These are phyloP conservation scores for Vaccinium vitisidaea DNA, from an alignment of 148 eudicot genomes.

Conservation along the genomic window DNA sequence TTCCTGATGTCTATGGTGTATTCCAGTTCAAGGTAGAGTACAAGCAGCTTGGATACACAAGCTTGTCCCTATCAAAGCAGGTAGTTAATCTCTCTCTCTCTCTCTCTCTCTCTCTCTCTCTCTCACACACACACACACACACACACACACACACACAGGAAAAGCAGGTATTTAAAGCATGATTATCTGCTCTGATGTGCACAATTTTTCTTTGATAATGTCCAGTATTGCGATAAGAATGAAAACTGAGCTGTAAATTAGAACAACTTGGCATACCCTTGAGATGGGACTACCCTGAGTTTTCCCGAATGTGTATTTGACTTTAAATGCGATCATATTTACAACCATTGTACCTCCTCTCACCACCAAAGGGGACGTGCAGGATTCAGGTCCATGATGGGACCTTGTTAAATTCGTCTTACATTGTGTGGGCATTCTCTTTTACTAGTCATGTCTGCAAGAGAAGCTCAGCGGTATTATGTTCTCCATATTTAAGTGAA, in stretches of 20 bases:
- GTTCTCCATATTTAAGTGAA: background rate
- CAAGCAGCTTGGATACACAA: slow-evolving; percentile 88
- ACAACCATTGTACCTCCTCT: background rate
- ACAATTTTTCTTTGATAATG: background rate
- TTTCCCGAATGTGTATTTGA: background rate
- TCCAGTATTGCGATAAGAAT: background rate
- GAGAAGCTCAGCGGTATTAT: background rate
- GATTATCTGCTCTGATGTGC: background rate
- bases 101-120: background rate
- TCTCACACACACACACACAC: no score
- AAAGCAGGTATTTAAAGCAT: background rate
- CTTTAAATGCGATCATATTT: background rate
- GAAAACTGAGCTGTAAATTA: background rate
- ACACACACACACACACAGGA: background rate
- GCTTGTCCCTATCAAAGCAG: slow-evolving; percentile 88
- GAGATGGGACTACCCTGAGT: background rate
- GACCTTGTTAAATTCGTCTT: background rate
- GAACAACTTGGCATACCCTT: background rate
- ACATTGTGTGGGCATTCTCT: background rate
- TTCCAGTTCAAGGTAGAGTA: slow-evolving; percentile 96
- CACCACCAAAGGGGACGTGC: background rate
- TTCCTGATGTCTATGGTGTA: slow-evolving; percentile 96
- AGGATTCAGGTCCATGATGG: slow-evolving; percentile 1
- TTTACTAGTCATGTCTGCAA: background rate
- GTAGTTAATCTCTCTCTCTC: slow-evolving; percentile 23